A percentile compares a stretch with the other conserved stretches of the same genome.
Conservation (phyloP, 108 stramenopile species). For the Aurantiochytrium sp. region DNA sequence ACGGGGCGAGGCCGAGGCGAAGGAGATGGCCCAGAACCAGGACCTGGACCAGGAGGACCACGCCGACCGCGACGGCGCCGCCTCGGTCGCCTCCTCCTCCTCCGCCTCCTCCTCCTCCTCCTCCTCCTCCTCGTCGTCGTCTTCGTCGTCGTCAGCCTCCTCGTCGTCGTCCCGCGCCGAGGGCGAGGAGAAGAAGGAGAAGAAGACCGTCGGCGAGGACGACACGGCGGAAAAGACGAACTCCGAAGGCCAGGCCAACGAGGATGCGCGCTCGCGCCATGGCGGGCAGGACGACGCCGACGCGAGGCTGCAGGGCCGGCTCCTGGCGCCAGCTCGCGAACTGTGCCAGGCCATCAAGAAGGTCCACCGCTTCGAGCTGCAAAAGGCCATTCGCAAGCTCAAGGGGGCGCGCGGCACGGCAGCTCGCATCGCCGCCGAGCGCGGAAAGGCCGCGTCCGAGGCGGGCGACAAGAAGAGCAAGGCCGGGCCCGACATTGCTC, state of each 20-base stretch:
- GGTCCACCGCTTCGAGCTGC: neutral
- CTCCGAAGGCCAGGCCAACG: neutral
- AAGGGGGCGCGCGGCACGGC: neutral
- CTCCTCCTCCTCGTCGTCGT: no score
- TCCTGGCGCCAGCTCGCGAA: neutral
- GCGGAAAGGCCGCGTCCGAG: neutral
- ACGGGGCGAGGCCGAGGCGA: no score
- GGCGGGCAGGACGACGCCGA: neutral
- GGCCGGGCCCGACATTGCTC: neutral
- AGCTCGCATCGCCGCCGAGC: neutral
- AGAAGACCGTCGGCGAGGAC: neutral
- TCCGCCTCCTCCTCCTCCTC: no score
- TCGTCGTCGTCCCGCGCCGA: no score
- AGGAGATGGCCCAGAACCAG: no score
- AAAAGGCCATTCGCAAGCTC: neutral
- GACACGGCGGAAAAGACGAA: neutral
- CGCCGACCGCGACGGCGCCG: no score
- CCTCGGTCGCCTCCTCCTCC: no score
- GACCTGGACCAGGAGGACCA: no score
- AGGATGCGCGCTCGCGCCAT: neutral
- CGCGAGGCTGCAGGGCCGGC: neutral
- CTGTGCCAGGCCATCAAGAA: constrained; percentile 18
- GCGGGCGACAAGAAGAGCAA: neutral
- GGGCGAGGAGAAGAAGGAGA: neutral
- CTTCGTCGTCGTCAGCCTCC: no score